A percentile compares a stretch with the other conserved stretches of the same genome.
Evolutionary conservation across 768 basidiomycete genomes (phyloP).

Genomic region (Boletus tomentosulus): DNA sequence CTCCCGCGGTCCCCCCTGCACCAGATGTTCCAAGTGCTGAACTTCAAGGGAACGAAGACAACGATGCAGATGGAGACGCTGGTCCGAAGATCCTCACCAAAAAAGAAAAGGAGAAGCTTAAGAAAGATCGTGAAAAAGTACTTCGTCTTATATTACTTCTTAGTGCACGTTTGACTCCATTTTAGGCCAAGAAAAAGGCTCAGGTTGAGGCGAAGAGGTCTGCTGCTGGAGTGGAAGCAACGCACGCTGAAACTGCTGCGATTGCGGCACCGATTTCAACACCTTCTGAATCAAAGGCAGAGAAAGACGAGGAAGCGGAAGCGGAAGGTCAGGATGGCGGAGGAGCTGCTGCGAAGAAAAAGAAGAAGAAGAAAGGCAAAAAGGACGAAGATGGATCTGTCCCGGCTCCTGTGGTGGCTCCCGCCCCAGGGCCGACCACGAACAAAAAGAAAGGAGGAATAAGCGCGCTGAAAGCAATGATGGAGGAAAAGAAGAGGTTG

Average conservation of each 20-base stretch:
- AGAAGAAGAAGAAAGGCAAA: conserved; percentile 79
- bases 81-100: conserved; percentile 77
- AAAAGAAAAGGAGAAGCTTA: conserved; percentile 95
- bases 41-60: conserved; percentile 33
- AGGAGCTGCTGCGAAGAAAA: conserved; percentile 59
- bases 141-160: conserved; percentile 6
- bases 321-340: conserved; percentile 59
- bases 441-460: conserved; percentile 77
- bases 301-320: conserved; percentile 58
- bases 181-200: conserved; percentile 71
- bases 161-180: conserved; percentile 8
- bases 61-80: conserved; percentile 46
- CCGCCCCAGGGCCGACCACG: conserved; percentile 34
- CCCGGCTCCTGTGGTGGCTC: conserved; percentile 31
- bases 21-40: conserved; percentile 28
- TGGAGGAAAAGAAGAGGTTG: conserved; percentile 86
- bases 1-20: conserved; percentile 25
- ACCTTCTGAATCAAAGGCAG: conserved; percentile 29
- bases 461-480: conserved; percentile 79
- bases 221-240: conserved; percentile 29
- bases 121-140: conserved; percentile 97
- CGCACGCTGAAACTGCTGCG: conserved; percentile 25
- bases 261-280: conserved; percentile 13
- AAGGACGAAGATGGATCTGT: conserved; percentile 69
- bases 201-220: conserved; percentile 84